Base-by-base conservation (phyloP, 2,329 filamentous ascomycete genomes). In the Stagonosporopsis vannaccii region DNA sequence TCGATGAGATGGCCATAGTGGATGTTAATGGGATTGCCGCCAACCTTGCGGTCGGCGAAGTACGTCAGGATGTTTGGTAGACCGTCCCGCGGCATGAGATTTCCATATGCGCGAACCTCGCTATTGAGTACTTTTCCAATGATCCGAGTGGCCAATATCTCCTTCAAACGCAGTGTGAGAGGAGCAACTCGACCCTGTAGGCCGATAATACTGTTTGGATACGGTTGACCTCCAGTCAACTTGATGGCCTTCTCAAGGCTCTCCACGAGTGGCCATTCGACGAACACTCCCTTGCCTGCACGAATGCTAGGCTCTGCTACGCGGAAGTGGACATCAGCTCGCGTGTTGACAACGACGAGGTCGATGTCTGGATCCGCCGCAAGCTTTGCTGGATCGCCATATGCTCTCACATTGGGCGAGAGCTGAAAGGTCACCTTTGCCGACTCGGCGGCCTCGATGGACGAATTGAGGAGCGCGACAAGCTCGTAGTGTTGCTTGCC, bases 231-330 rank as follows among this genome's bases (percentile, higher is more conserved):
- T 4, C 35, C 19, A 0, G 76, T 80, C 23, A 84, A 64, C 57
- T 80, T 76, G 32, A 75, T 65, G 0, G 78, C 69, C 45, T 77
- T 67, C 1, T 63, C 58, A 0, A 77, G 53, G 32, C 70, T 77
- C 3, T 72, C 68, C 0, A 70, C 78, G 1, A 81, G 67, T 2
- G 79, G 81, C 79, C 80, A 80, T 59, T 88, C 85, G 0, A 85
- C 77, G 53, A 76, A 88, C 0, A 84, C 77, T 0, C 73, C 64
- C 66, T 87, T 86, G 0, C 84, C 85, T 0, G 82, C 81, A 13
- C 74, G 72, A 1, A 86, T 59, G 15, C 79, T 81, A 0, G 84
- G 81, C 11, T 77, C 71, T 0, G 79, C 73, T 1, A 78, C 79
- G 2, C 71, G 53, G 40, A 79, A 75, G 58, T 88, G 85, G 1